phyloP scores from a whole-genome alignment of 805 yeast species.

The Wickerhamiella hasegawae region DNA sequence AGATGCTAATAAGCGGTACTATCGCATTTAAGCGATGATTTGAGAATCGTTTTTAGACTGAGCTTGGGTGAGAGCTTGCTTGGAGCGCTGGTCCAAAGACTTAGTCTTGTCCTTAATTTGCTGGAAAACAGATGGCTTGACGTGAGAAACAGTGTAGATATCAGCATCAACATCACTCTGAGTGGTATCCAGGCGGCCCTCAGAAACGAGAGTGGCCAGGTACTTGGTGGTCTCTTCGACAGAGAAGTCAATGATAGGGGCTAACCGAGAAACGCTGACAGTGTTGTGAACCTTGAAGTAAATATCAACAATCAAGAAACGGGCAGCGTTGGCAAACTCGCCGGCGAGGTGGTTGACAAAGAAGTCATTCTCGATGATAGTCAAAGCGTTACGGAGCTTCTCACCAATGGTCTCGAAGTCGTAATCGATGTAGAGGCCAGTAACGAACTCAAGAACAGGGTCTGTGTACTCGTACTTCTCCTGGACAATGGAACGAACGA shows the following conservation, averaged over 20 bases:
- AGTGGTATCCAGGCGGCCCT: neutral
- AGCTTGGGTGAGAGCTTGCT: conserved; percentile 29
- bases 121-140: conserved; percentile 42
- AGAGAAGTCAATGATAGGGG: conserved; percentile 29
- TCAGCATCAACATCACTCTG: neutral
- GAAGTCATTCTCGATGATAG: conserved; percentile 37
- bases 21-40: neutral
- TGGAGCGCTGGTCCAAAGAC: conserved; percentile 42
- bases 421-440: conserved; percentile 39
- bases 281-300: conserved; percentile 38
- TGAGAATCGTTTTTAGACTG: neutral
- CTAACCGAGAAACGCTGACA: conserved; percentile 31
- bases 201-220: conserved; percentile 24
- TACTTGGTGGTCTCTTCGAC: conserved; percentile 35
- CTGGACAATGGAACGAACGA: conserved; percentile 40
- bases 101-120: conserved; percentile 56
- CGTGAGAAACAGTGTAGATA: conserved; percentile 23
- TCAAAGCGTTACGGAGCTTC: conserved; percentile 32
- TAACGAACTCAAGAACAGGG: conserved; percentile 43
- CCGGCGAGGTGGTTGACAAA: conserved; percentile 32
- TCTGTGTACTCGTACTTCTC: conserved; percentile 51
- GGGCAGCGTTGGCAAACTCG: conserved; percentile 30
- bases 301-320: conserved; percentile 36
- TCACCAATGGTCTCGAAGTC: conserved; percentile 39
- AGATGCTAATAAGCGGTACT: neutral